Evolutionary conservation across 441 rosid species (phyloP), one percentile per base, ranked within the genome.

Genomic region (Eutrema salsugineum): DNA sequence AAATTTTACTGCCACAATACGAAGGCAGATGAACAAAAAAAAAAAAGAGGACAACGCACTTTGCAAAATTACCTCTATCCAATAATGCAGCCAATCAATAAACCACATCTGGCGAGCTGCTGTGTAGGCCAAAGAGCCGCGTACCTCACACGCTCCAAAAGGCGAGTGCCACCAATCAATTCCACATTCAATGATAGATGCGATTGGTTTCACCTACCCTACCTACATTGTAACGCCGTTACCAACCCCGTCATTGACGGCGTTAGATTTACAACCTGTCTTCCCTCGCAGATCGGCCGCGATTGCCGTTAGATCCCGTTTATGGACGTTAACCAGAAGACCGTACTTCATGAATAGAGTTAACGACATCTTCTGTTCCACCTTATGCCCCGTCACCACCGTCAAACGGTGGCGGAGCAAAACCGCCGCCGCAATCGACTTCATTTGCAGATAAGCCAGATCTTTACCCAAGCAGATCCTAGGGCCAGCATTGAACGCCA

Each of bases 361-460:
- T 59, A 94, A 58, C 28, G 99, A 92, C 96, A 94, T 92, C 82
- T 94, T 94, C 86, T 94, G 99, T 86, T 92, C 94, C 60, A 94
- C 93, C 67, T 80, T 87, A 67, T 89, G 94, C 16, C 98, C 98
- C 7, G 84, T 40, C 24, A 75, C 89, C 56, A 90, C 73, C 73
- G 87, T 78, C 78, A 94, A 67, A 50, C 88, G 79, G 77, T 94
- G 98, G 72, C 96, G 80, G 60, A 92, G 73, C 77, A 94, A 60
- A 59, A 84, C 86, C 48, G 96, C 96, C 47, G 94, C 86, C 12
- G 90, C 96, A 39, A 92, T 86, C 16, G 99, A 95, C 48, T 92
- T 95, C 99, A 95, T 95, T 63, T 92, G 98, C 4, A 95, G 70
- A 74, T 95, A 95, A 1, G 99, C 99, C 69, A 95, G 53, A 53